These are phyloP conservation scores for Corynascus novoguineensis DNA, from an alignment of 495 filamentous ascomycete genomes.

Conservation along the genomic window DNA sequence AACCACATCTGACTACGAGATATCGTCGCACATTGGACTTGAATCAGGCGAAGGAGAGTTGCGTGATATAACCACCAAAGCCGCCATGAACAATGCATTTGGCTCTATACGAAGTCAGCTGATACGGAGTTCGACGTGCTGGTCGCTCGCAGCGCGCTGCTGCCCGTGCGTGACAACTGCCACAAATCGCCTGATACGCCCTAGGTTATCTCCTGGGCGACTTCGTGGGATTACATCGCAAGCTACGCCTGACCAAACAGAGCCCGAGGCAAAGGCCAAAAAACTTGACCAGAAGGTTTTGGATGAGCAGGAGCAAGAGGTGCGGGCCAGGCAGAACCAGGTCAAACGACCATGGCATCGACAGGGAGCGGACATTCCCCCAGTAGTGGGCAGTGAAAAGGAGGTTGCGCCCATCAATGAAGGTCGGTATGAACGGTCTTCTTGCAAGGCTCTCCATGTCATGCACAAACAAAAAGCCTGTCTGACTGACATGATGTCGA, in stretches of 20 bases:
- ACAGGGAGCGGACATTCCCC: conserved; percentile 55
- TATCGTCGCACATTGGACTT: too few species aligned
- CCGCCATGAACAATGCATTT: conserved; percentile 24
- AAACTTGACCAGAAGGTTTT: conserved; percentile 35
- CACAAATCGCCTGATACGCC: background rate
- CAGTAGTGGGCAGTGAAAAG: conserved; percentile 39
- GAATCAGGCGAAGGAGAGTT: too few species aligned
- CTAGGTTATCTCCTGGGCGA: background rate
- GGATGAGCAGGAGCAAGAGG: conserved; percentile 36
- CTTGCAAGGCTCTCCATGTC: background rate
- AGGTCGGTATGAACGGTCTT: conserved; percentile 40
- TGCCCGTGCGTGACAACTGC: background rate
- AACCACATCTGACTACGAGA: too few species aligned
- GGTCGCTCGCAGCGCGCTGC: background rate
- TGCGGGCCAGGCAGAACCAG: conserved; percentile 28
- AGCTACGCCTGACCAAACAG: conserved; percentile 2
- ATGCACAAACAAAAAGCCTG: background rate
- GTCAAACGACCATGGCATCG: conserved; percentile 62
- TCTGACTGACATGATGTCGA: too few species aligned
- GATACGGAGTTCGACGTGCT: background rate
- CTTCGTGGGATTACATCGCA: background rate
- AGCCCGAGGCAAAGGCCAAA: conserved; percentile 31
- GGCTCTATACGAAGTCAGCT: conserved; percentile 18
- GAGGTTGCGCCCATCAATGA: conserved; percentile 55
- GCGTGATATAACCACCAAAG: background rate